Evolutionary conservation across 257 asterid genomes (phyloP).

Genomic region (Verbascum thapsus): DNA sequence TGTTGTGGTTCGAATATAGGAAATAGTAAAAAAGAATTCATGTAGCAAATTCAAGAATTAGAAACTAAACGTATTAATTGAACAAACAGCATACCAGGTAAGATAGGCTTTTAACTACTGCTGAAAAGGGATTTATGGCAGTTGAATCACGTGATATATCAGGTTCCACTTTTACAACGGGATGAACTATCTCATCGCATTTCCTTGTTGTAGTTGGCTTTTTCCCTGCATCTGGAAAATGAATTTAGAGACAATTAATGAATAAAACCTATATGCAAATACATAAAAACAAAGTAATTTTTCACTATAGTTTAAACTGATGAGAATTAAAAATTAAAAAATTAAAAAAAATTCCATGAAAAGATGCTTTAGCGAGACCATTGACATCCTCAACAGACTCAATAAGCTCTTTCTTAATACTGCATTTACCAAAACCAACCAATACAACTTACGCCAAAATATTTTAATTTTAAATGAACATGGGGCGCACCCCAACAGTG

Average conservation of each 20-base stretch:
- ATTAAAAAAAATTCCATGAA: slow-evolving; percentile 20
- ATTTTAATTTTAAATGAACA: slow-evolving; percentile 8
- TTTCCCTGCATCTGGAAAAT: slow-evolving; percentile 31
- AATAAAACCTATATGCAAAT: slow-evolving; percentile 4
- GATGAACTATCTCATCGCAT: slow-evolving; percentile 16
- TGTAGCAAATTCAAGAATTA: background rate
- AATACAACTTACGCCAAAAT: no score
- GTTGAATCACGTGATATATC: slow-evolving; percentile 23
- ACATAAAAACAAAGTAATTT: background rate
- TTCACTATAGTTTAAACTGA: background rate
- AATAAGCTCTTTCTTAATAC: slow-evolving; percentile 25
- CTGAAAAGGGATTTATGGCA: slow-evolving; percentile 29
- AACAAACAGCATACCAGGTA: slow-evolving; percentile 42
- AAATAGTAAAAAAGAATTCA: no score
- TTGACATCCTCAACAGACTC: slow-evolving; percentile 7
- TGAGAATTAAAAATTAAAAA: slow-evolving; percentile 13
- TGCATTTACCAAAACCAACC: slow-evolving; percentile 21
- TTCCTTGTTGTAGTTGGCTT: slow-evolving; percentile 1
- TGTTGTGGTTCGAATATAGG: no score
- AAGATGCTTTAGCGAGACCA: background rate
- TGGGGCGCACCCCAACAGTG: no score
- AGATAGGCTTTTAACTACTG: slow-evolving; percentile 35
- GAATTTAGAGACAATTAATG: slow-evolving; percentile 24
- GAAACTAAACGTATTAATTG: background rate
- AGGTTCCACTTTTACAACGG: slow-evolving; percentile 37